These are phyloP conservation scores for Halteria grandinella DNA, from an alignment of 73 alveolate species.

Conservation along the genomic window DNA sequence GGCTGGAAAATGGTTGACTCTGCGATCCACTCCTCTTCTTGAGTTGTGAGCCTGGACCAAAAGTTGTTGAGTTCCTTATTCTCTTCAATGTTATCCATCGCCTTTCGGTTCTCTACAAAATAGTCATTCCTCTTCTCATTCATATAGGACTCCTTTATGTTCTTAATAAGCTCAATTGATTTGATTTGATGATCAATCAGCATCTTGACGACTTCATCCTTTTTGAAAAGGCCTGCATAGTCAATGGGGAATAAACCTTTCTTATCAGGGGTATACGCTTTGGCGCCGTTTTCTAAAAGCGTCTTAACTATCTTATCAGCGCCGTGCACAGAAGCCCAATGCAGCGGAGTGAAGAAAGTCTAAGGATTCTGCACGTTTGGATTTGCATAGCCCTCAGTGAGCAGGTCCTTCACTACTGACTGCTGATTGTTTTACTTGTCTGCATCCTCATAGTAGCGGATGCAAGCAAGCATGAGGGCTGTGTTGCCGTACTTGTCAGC, in stretches of 20 bases:
- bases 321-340: conserved; percentile 56
- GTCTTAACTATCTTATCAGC: background rate
- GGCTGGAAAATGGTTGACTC: too few species aligned
- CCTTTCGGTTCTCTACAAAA: too few species aligned
- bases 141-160: too few species aligned
- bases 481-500: conserved; percentile 55
- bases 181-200: background rate
- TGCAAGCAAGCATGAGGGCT: conserved; percentile 10
- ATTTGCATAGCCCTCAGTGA: background rate
- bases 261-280: conserved; percentile 42
- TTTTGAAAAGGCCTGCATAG: conserved; percentile 43
- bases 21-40: too few species aligned
- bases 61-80: background rate
- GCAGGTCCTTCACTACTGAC: background rate
- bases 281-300: background rate
- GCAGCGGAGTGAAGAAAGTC: conserved; percentile 49
- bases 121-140: too few species aligned
- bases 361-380: conserved; percentile 4
- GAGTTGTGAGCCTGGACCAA: background rate
- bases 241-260: conserved; percentile 50
- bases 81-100: conserved; percentile 2
- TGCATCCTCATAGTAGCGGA: background rate
- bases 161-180: too few species aligned
- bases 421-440: background rate
- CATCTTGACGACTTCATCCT: background rate